Evolutionary conservation across 192 early-diverging fungal species (phyloP).

Genomic region (Coemansia sp.): DNA sequence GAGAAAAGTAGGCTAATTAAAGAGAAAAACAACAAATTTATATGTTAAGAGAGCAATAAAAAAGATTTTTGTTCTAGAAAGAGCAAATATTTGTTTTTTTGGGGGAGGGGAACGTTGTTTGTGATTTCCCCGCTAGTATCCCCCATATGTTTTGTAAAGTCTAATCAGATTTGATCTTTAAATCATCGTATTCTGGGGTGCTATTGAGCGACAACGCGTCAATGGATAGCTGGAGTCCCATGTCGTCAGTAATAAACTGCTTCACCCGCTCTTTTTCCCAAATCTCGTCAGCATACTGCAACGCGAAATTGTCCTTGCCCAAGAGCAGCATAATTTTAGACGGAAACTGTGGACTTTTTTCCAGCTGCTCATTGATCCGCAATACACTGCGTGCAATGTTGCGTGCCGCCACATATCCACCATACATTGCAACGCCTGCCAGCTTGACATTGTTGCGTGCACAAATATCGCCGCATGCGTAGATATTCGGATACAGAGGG

Average conservation of each 20-base stretch:
- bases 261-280: slow-evolving; percentile 22
- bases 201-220: slow-evolving; percentile 14
- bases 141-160: too few relatives aligned
- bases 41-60: too few relatives aligned
- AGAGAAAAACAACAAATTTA: background rate
- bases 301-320: slow-evolving; percentile 30
- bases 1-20: background rate
- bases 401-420: slow-evolving; percentile 33
- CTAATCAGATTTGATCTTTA: background rate
- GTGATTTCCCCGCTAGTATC: too few relatives aligned
- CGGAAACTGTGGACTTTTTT: slow-evolving; percentile 13
- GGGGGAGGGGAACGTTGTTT: too few relatives aligned
- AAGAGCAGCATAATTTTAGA: slow-evolving; percentile 39
- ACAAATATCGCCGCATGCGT: slow-evolving; percentile 72
- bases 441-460: slow-evolving; percentile 39
- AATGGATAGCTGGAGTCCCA: slow-evolving; percentile 28
- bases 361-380: slow-evolving; percentile 1
- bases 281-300: slow-evolving; percentile 36
- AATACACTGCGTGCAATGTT: slow-evolving; percentile 33
- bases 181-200: slow-evolving; percentile 7
- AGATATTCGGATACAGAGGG: slow-evolving; percentile 62
- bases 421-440: slow-evolving; percentile 45
- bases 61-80: background rate
- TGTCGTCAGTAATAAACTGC: slow-evolving; percentile 22
- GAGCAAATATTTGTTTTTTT: background rate